phyloP scores from a whole-genome alignment of 768 basidiomycete genomes.

The Rhodosporidiobolus sp. region DNA sequence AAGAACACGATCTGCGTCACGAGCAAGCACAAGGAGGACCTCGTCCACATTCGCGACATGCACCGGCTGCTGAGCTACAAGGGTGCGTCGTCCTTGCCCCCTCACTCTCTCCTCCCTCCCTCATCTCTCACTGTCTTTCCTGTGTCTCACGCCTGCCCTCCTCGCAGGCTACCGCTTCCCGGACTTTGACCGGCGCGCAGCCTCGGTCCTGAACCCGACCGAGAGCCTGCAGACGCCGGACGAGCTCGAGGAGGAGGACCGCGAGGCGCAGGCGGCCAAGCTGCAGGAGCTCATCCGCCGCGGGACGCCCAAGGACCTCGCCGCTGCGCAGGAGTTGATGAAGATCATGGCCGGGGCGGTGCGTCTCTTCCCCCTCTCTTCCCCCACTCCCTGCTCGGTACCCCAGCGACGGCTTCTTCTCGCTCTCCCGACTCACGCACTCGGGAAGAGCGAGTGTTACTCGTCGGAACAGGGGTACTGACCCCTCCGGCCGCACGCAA shows the following conservation, averaged over 20 bases:
- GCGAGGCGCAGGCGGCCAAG: constrained; percentile 92
- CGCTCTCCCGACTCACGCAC: no score
- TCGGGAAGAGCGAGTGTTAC: no score
- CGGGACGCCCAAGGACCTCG: constrained; percentile 91
- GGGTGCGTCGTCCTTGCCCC: constrained; percentile 56
- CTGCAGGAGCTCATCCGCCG: constrained; percentile 96
- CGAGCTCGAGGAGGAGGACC: constrained; percentile 91
- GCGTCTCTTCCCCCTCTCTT: constrained; percentile 32
- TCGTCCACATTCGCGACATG: constrained; percentile 98
- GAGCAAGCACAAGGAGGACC: constrained; percentile 90
- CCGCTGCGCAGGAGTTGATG: constrained; percentile 95
- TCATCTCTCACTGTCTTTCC: no score
- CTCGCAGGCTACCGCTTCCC: constrained; percentile 53
- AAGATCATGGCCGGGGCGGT: constrained; percentile 85
- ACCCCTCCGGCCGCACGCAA: not conserved
- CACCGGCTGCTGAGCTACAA: constrained; percentile 90
- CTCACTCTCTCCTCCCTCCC: no score
- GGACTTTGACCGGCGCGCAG: constrained; percentile 50
- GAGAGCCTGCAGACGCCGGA: constrained; percentile 89
- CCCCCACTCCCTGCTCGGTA: not conserved
- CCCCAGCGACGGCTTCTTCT: no score
- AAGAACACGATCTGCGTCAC: constrained; percentile 86
- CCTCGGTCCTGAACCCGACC: constrained; percentile 49
- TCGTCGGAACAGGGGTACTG: no score
- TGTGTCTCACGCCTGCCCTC: not conserved